Percentiles rank a stretch among this genome's conserved stretches.
phyloP scores from a whole-genome alignment of 2,329 filamentous ascomycete species.

The Aspergillus melleus region DNA sequence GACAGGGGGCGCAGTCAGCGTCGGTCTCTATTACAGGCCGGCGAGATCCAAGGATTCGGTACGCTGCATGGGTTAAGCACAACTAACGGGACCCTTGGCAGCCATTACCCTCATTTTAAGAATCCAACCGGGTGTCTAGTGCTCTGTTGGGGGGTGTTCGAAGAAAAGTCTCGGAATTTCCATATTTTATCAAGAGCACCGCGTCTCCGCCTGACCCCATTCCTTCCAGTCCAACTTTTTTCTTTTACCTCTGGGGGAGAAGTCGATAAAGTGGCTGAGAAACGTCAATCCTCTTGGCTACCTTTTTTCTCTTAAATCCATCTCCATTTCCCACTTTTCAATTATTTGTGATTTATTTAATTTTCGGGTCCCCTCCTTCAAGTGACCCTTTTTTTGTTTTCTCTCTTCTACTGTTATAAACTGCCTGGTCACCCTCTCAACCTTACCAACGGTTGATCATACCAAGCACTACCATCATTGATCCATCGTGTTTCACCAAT shows the following conservation, averaged over 20 bases:
- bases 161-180: constrained; percentile 10
- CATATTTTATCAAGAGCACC: constrained; percentile 9
- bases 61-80: constrained; percentile 26
- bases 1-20: constrained; percentile 21
- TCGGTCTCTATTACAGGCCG: constrained; percentile 19
- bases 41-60: constrained; percentile 22
- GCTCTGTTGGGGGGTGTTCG: constrained; percentile 20
- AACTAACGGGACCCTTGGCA: constrained; percentile 20
- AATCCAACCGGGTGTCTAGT: constrained; percentile 21
- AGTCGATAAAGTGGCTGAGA: constrained; percentile 4
- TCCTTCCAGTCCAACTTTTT: constrained; percentile 1
- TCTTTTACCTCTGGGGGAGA: neutral
- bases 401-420: neutral
- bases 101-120: constrained; percentile 15
- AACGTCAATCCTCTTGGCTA: constrained; percentile 1
- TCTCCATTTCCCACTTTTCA: neutral
- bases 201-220: constrained; percentile 1
- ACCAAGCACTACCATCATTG: neutral
- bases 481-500: neutral
- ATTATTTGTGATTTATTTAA: neutral
- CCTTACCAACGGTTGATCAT: neutral
- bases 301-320: neutral
- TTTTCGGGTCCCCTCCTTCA: neutral
- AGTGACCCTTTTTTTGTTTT: neutral
- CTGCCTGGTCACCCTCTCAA: neutral